Percentiles rank a stretch among this genome's conserved stretches.
Evolutionary conservation across 106 monocot species (phyloP).

Genomic region (Narthecium ossifragum): DNA sequence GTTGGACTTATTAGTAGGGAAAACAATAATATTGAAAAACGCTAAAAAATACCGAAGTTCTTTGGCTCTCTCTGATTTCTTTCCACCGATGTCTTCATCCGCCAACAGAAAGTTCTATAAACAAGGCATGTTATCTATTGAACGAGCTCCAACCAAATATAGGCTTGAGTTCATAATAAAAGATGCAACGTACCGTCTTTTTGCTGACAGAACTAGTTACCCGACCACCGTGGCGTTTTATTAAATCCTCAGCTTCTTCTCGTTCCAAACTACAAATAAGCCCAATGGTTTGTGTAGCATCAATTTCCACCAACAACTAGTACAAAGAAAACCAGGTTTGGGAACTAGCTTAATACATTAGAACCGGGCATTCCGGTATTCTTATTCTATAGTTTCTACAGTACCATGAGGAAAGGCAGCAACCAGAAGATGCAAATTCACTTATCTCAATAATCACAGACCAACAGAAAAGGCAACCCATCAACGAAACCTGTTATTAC

Average conservation of each 20-base stretch:
- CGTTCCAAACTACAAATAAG: constrained; percentile 72
- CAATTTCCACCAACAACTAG: no score
- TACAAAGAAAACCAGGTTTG: no score
- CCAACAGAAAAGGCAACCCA: background rate
- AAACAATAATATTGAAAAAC: background rate
- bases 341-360: no score
- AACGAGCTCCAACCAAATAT: background rate
- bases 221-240: constrained; percentile 91
- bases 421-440: background rate
- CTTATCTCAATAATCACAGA: background rate
- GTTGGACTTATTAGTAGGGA: background rate
- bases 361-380: no score
- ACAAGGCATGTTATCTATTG: background rate
- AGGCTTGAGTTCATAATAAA: background rate
- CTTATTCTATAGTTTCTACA: no score
- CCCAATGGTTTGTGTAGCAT: no score
- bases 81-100: constrained; percentile 98
- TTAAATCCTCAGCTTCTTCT: constrained; percentile 96
- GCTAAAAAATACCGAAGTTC: constrained; percentile 55
- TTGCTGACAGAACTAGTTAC: constrained; percentile 94
- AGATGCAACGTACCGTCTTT: constrained; percentile 55
- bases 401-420: no score
- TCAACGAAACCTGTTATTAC: constrained; percentile 22
- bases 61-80: constrained; percentile 82
- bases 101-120: constrained; percentile 79